Percentiles rank a stretch among this genome's conserved stretches.
Evolutionary conservation across 1,284 basidiomycete species (phyloP).

Genomic region (Hemileia vastatrix): DNA sequence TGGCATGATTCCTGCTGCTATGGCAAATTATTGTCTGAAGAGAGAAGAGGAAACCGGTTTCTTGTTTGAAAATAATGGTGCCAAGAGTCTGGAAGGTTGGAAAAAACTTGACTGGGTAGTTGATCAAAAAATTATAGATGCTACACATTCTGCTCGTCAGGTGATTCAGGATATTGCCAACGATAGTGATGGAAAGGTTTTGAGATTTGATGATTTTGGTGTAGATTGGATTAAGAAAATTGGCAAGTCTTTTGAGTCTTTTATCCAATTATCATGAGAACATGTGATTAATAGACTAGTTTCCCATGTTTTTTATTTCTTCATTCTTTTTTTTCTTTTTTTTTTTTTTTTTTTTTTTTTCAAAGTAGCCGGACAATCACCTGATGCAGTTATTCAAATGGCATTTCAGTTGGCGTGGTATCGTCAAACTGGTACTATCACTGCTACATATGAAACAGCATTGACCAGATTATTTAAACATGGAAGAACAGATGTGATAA

Average conservation of each 20-base stretch:
- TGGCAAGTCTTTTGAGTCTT: conserved; percentile 49
- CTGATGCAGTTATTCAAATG: conserved; percentile 89
- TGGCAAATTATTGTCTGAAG: conserved; percentile 68
- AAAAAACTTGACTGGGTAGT: conserved; percentile 64
- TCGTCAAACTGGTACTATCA: conserved; percentile 63
- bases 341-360: neutral
- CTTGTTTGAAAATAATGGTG: conserved; percentile 14
- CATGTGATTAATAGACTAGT: neutral
- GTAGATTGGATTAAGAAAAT: conserved; percentile 77
- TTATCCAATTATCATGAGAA: too few species aligned
- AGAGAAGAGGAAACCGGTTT: conserved; percentile 47
- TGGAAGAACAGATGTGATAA: conserved; percentile 86
- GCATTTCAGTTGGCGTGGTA: conserved; percentile 88
- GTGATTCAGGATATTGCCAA: conserved; percentile 58
- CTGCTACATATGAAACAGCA: conserved; percentile 90
- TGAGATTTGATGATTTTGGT: conserved; percentile 80
- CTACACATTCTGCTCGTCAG: conserved; percentile 56
- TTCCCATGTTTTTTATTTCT: neutral
- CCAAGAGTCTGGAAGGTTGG: conserved; percentile 49
- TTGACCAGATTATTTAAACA: conserved; percentile 81
- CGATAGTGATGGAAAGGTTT: conserved; percentile 72
- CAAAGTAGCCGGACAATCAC: conserved; percentile 53
- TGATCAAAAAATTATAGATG: conserved; percentile 55
- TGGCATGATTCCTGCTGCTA: conserved; percentile 79
- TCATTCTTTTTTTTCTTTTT: neutral